Conservation (phyloP, 257 asterid genomes). For the Cruciata laevipes region DNA sequence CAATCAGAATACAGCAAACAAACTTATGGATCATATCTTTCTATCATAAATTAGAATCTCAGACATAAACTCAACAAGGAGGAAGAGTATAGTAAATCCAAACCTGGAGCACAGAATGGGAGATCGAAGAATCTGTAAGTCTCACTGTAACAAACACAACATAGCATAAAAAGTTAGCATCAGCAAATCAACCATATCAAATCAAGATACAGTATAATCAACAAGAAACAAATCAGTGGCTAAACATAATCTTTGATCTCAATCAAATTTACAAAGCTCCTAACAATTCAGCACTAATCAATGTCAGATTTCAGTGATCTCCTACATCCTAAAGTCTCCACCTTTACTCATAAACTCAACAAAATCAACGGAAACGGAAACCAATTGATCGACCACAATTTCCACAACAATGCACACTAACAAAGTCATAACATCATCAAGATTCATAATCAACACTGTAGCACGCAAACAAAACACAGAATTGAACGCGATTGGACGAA, state of each 20-base stretch:
- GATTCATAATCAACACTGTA: not conserved
- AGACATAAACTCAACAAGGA: not conserved
- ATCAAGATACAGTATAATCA: too few species aligned
- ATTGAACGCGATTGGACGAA: not conserved
- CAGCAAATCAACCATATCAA: not conserved
- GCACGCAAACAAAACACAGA: not conserved
- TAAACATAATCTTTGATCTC: not conserved
- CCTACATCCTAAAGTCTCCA: not conserved
- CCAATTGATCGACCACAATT: not conserved
- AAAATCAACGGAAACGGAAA: not conserved
- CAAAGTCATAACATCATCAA: too few species aligned
- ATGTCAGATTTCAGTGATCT: not conserved
- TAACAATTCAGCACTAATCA: not conserved
- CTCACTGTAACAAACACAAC: conserved; percentile 34
- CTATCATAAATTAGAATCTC: not conserved
- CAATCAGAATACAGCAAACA: not conserved
- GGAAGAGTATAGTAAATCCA: conserved; percentile 2
- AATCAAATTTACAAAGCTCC: not conserved
- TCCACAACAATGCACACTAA: not conserved
- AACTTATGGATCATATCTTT: not conserved
- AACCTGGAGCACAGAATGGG: conserved; percentile 67
- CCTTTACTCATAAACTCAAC: not conserved
- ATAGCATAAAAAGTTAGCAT: conserved; percentile 11
- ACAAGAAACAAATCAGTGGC: not conserved
- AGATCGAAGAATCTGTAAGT: conserved; percentile 67